phyloP scores from a whole-genome alignment of 2,329 filamentous ascomycete genomes.

The Didymella segeticola region DNA sequence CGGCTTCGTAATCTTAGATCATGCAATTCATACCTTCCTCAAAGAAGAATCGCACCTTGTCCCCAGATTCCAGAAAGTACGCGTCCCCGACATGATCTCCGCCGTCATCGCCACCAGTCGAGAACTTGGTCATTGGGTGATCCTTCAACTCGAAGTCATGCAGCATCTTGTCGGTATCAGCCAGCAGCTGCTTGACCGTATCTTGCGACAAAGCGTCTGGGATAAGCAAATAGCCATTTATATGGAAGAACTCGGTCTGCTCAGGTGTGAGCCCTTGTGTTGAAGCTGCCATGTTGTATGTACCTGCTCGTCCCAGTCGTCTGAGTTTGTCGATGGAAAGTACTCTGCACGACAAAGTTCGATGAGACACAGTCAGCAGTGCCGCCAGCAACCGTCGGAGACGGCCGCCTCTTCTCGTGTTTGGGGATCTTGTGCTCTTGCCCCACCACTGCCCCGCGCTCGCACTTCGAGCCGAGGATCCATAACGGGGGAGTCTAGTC shows the following conservation, averaged over 20 bases:
- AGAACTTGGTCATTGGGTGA: conserved; percentile 94
- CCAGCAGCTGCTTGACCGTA: conserved; percentile 72
- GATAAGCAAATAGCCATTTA: conserved; percentile 90
- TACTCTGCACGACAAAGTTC: neutral
- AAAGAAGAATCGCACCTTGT: conserved; percentile 97
- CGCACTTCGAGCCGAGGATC: conserved; percentile 8
- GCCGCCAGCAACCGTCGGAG: conserved; percentile 26
- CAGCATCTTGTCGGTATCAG: conserved; percentile 77
- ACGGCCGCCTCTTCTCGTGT: conserved; percentile 24
- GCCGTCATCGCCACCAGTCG: conserved; percentile 74
- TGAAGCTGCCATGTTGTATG: conserved; percentile 26
- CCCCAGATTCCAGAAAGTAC: conserved; percentile 89
- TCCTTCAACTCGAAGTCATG: conserved; percentile 76
- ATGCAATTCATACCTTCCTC: conserved; percentile 67
- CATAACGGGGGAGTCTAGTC: too few relatives aligned
- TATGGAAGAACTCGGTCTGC: conserved; percentile 75
- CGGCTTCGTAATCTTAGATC: neutral
- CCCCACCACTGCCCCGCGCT: conserved; percentile 15
- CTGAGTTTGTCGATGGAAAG: neutral
- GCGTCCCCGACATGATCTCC: conserved; percentile 86
- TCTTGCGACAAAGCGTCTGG: conserved; percentile 73
- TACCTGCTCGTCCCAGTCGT: neutral
- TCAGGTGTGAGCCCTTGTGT: conserved; percentile 68
- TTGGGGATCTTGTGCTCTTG: conserved; percentile 2
- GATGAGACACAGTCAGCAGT: conserved; percentile 3